A percentile compares a stretch with the other conserved stretches of the same genome.
Conservation (phyloP, 2,329 filamentous ascomycete genomes). For the Shiraia bambusicola region DNA sequence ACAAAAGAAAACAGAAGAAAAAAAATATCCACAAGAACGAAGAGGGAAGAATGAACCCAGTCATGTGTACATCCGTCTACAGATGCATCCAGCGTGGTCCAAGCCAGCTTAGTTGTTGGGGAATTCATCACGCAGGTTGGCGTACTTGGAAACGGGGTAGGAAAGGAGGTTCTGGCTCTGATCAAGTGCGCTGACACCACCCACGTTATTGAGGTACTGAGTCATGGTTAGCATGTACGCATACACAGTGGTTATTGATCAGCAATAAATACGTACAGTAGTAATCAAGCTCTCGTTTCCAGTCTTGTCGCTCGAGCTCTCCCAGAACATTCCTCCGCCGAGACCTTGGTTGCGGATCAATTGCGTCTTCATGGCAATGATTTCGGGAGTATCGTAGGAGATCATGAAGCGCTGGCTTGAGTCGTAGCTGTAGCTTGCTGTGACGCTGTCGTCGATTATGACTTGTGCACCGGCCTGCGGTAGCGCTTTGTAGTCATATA, state of each 20-base stretch:
- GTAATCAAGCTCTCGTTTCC: slow-evolving; percentile 34
- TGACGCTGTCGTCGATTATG: slow-evolving; percentile 20
- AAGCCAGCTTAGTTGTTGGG: slow-evolving; percentile 18
- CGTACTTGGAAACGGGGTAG: slow-evolving; percentile 69
- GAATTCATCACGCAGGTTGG: slow-evolving; percentile 56
- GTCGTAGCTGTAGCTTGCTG: slow-evolving; percentile 40
- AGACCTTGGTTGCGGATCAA: slow-evolving; percentile 30
- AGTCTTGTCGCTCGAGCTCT: slow-evolving; percentile 37
- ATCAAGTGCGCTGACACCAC: slow-evolving; percentile 55
- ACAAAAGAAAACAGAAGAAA: too few species aligned
- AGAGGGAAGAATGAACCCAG: too few species aligned
- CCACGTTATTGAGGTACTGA: slow-evolving; percentile 56
- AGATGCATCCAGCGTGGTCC: too few species aligned
- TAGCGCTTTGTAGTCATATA: slow-evolving; percentile 42
- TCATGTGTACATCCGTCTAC: too few species aligned
- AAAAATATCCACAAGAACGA: too few species aligned
- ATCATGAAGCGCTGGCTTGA: slow-evolving; percentile 25
- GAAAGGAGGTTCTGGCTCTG: slow-evolving; percentile 60
- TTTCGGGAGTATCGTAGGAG: slow-evolving; percentile 37
- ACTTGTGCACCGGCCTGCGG: slow-evolving; percentile 29
- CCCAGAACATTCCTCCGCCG: slow-evolving; percentile 46
- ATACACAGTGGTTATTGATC: too few species aligned
- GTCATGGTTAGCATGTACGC: slow-evolving; percentile 6
- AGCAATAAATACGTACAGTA: slow-evolving; percentile 33
- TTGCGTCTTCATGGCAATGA: slow-evolving; percentile 31